A percentile compares a stretch with the other conserved stretches of the same genome.
phyloP scores from a whole-genome alignment of 345 rosid genomes.

The Salix dunnii region DNA sequence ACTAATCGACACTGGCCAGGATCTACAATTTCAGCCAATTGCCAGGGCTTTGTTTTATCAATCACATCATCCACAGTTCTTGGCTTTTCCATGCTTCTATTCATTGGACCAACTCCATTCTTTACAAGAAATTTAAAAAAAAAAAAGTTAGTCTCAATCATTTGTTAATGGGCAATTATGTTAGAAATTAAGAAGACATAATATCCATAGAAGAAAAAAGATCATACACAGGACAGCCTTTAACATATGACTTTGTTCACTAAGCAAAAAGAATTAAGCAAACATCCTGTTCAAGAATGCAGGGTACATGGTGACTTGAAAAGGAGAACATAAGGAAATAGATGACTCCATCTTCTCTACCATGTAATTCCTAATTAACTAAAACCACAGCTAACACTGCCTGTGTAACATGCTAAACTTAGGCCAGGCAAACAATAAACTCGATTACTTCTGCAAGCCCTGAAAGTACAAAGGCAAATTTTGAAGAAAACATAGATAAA shows the following conservation, averaged over 20 bases:
- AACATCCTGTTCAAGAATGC: background rate
- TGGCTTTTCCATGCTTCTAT: slow-evolving; percentile 77
- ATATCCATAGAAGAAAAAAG: background rate
- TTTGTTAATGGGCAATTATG: background rate
- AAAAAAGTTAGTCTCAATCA: background rate
- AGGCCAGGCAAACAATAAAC: background rate
- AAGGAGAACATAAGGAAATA: background rate
- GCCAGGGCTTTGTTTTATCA: slow-evolving; percentile 80
- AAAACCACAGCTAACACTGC: background rate
- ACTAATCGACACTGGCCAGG: slow-evolving; percentile 64
- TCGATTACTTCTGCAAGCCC: background rate
- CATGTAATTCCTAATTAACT: background rate
- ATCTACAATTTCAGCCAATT: slow-evolving; percentile 68
- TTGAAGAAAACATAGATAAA: background rate
- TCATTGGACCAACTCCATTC: slow-evolving; percentile 85
- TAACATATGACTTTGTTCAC: slow-evolving; percentile 1
- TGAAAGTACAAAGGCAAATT: background rate
- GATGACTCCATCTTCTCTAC: background rate
- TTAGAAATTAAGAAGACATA: background rate
- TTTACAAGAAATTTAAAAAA: slow-evolving; percentile 21
- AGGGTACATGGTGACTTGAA: background rate
- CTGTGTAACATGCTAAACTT: background rate
- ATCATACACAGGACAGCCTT: slow-evolving; percentile 3
- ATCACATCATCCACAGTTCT: slow-evolving; percentile 57
- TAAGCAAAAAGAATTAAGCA: background rate